phyloP scores from a whole-genome alignment of 805 yeast genomes.

The Metschnikowia baotianmanensis region DNA sequence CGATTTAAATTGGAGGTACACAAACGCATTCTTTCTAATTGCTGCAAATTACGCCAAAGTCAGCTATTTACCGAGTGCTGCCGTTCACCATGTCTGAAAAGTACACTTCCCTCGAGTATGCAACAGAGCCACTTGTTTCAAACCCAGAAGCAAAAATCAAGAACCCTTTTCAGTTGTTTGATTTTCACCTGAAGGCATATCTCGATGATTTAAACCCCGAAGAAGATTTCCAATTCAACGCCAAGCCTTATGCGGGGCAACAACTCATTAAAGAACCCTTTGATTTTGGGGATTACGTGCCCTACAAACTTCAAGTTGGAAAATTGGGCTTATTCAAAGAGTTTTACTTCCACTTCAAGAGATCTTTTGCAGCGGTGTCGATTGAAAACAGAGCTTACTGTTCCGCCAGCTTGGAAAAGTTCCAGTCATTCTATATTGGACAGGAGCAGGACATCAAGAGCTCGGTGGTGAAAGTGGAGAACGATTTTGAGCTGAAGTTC shows the following conservation, averaged over 20 bases:
- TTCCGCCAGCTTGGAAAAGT: background rate
- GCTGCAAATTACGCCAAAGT: no score
- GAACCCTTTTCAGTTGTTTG: no score
- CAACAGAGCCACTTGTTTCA: no score
- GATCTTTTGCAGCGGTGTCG: background rate
- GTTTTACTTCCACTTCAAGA: constrained; percentile 4
- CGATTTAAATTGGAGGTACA: no score
- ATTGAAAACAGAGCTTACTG: constrained; percentile 4
- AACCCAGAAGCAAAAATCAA: no score
- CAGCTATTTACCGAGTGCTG: no score
- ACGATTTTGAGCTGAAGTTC: background rate
- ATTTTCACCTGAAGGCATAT: background rate
- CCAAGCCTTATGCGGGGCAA: background rate
- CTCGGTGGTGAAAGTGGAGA: background rate
- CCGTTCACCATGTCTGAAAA: no score
- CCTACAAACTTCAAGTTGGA: background rate
- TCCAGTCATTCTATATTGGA: background rate
- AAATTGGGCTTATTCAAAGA: constrained; percentile 1
- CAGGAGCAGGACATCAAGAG: background rate
- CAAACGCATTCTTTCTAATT: no score
- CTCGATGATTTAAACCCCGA: background rate
- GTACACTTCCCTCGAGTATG: no score
- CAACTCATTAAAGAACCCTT: background rate
- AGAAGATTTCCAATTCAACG: background rate
- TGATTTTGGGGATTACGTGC: constrained; percentile 1